Conservation (phyloP, 2,329 filamentous ascomycete species). For the Fusarium sp. region DNA sequence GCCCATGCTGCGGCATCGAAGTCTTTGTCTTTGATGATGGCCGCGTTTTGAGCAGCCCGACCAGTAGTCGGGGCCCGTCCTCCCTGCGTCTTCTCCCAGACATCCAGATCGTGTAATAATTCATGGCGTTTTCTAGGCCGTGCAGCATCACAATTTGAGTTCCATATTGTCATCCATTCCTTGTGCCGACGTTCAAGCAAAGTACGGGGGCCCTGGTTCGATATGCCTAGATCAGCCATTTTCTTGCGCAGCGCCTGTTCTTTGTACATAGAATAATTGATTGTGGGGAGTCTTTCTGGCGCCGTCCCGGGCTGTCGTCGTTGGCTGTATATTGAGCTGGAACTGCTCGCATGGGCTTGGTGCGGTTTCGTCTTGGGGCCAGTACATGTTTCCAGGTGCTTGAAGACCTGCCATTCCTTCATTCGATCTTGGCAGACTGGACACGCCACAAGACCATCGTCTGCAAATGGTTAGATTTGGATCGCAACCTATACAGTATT, state of each 20-base stretch:
- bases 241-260: slow-evolving; percentile 83
- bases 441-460: slow-evolving; percentile 83
- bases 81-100: slow-evolving; percentile 88
- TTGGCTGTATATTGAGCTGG: slow-evolving; percentile 28
- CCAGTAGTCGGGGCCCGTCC: slow-evolving; percentile 61
- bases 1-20: slow-evolving; percentile 86
- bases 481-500: not conserved
- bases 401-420: slow-evolving; percentile 80
- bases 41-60: slow-evolving; percentile 52
- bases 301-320: slow-evolving; percentile 50
- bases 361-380: slow-evolving; percentile 49
- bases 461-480: slow-evolving; percentile 49
- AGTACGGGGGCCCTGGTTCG: slow-evolving; percentile 72
- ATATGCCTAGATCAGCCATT: slow-evolving; percentile 81
- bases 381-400: slow-evolving; percentile 78
- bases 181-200: slow-evolving; percentile 83
- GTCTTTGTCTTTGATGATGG: slow-evolving; percentile 81
- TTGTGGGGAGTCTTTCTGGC: slow-evolving; percentile 76
- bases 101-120: slow-evolving; percentile 80
- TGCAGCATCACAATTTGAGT: slow-evolving; percentile 92
- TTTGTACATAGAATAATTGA: slow-evolving; percentile 90
- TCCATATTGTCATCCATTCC: slow-evolving; percentile 96
- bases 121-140: slow-evolving; percentile 76
- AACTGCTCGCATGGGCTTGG: slow-evolving; percentile 13
- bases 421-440: slow-evolving; percentile 84